Percentiles rank a stretch among this genome's conserved stretches.
Evolutionary conservation across 495 filamentous ascomycete species (phyloP).

Genomic region (Penicillium waksmanii): DNA sequence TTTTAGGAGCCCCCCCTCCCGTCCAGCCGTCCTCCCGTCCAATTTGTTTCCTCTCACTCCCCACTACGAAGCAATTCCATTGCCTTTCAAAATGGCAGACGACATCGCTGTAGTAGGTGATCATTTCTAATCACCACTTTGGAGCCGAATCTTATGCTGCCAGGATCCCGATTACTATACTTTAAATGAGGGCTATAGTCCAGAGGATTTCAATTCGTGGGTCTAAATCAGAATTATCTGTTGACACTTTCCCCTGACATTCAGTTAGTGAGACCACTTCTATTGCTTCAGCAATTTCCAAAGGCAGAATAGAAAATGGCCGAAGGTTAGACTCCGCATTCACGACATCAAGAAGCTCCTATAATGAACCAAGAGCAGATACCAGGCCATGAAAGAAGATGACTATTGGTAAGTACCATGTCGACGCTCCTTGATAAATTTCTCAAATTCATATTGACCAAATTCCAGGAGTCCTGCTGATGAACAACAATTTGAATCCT

Average conservation of each 20-base stretch:
- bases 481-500: constrained; percentile 26
- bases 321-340: neutral
- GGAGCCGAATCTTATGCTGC: neutral
- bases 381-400: neutral
- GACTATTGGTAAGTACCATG: neutral
- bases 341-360: neutral
- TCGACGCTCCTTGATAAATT: neutral
- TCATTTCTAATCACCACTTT: neutral
- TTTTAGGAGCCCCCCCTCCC: neutral
- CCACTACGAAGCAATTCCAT: neutral
- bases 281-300: neutral
- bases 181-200: neutral
- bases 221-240: neutral
- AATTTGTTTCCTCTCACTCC: neutral
- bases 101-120: neutral
- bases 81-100: neutral
- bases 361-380: neutral
- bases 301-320: neutral
- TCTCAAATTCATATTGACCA: neutral
- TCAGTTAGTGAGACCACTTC: neutral
- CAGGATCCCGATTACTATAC: constrained; percentile 3
- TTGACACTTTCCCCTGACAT: neutral
- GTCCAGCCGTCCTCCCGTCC: neutral
- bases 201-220: constrained; percentile 3
- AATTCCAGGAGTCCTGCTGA: constrained; percentile 17